Evolutionary conservation across 2,329 filamentous ascomycete species (phyloP), one percentile per base, ranked within the genome.

Genomic region (Fusarium longipes): DNA sequence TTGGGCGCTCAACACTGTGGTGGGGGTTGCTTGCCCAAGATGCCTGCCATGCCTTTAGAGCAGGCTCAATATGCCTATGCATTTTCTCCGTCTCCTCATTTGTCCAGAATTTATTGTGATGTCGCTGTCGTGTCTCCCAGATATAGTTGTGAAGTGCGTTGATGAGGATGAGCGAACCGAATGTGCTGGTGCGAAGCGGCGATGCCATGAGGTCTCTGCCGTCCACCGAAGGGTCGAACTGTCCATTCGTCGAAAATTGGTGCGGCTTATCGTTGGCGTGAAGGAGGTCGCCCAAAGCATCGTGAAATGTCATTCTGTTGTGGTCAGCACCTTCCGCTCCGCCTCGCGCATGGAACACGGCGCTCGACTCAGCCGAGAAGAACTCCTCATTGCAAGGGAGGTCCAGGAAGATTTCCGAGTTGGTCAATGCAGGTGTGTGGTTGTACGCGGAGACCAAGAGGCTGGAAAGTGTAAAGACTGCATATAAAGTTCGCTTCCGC

Each of bases 71-170:
- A 74, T 97, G 93, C 3, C 91, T 88, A 76, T 97, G 94, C 93
- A 98, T 97, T 67, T 93, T 93, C 70, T 98, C 94, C 0, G 93
- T 97, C 78, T 98, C 95, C 68, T 95, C 91, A 32, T 90, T 88
- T 3, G 93, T 97, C 95, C 95, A 97, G 47, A 93, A 84, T 65
- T 93, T 90, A 71, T 92, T 93, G 71, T 94, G 90, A 71, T 97
- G 94, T 51, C 93, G 86, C 78, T 97, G 94, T 24, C 95, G 87
- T 0, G 94, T 97, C 79, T 98, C 95, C 96, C 96, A 98, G 42
- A 98, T 97, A 78, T 97, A 97, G 72, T 97, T 97, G 80, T 98
- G 96, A 24, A 98, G 83, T 5, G 96, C 94, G 75, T 97, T 95
- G 76, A 98, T 97, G 65, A 99, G 81, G 8, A 97, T 86, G 29